Base-by-base conservation (phyloP, 371 early-diverging fungal species). In the Saksenaea oblongispora region DNA sequence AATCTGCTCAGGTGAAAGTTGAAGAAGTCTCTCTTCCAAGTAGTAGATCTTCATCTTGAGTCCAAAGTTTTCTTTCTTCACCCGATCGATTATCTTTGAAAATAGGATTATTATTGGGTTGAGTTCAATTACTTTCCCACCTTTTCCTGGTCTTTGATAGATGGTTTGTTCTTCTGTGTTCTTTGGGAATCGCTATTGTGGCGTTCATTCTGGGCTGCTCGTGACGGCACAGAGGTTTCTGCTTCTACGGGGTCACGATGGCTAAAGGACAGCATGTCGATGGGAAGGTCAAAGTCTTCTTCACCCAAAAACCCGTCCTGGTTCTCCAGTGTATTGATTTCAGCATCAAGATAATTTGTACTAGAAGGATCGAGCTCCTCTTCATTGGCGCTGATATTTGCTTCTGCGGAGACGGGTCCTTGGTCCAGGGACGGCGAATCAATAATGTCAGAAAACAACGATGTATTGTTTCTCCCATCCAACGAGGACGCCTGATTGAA, bases 51-150 rank as follows among this genome's bases (percentile, higher is more conserved):
- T 82, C 63, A 93, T 70, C 61, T 89, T 90, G 58, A 91, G 78
- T 44, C 79, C 78, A 63, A 90, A 91, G 64, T 84, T 89, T 31
- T 90, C 90, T 70, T 90, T 91, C 36, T 83, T 83, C 34, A 91
- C 70, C 5, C 66, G 74, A 64, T 93, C 91, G 55, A 93, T 80
- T 1, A 84, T 75, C 93, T 92, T 66, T 9, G n/a, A 35, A 58
- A 59, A 11, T 36, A 54, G 17, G n/a, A 34, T 18, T 14, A 53
- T 24, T 26, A 9, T 26, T 53, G 47, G 35, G 26, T 27, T 56
- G 59, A 18, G 37, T 34, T 3, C 22, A 8, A 3, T 37, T 31
- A 15, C 34, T n/a, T 10, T 47, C 10, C 34, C 73, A 86, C 89
- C 76, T 84, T 85, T 59, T 89, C 91, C 58, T 88, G 83, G 27